Conservation (phyloP, 208 protist species). For the Wallacemonas rigidus region DNA sequence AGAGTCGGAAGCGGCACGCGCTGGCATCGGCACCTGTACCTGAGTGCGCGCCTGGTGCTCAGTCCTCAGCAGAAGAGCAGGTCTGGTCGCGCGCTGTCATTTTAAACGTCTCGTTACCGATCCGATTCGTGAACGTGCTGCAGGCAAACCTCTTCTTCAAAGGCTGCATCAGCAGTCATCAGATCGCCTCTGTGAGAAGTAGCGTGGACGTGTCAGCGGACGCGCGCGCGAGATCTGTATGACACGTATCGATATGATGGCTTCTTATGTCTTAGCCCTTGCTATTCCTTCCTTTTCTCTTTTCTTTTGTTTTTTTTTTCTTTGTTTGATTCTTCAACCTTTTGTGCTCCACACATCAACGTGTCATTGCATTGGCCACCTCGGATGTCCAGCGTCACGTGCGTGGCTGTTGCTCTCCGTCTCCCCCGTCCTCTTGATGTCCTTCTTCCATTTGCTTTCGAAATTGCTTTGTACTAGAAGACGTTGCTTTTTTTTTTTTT, state of each 20-base stretch:
- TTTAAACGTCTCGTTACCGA: constrained; percentile 40
- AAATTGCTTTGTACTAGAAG: too few relatives aligned
- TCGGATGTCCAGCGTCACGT: too few relatives aligned
- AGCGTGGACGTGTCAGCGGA: not conserved
- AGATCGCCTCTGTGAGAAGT: constrained; percentile 5
- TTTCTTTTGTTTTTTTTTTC: constrained; percentile 8
- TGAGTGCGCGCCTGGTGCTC: too few relatives aligned
- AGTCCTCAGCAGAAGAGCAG: constrained; percentile 21
- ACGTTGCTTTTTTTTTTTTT: constrained; percentile 19
- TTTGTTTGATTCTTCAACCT: not conserved
- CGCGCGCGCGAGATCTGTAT: not conserved
- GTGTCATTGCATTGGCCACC: too few relatives aligned
- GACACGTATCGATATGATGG: not conserved
- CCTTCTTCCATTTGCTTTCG: too few relatives aligned
- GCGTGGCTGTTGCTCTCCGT: too few relatives aligned
- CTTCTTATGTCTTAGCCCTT: too few relatives aligned
- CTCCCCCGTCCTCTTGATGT: too few relatives aligned
- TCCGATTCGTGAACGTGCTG: constrained; percentile 36
- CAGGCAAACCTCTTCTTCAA: constrained; percentile 46
- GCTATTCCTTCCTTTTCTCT: not conserved
- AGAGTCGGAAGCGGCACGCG: too few relatives aligned
- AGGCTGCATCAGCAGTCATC: constrained; percentile 18
- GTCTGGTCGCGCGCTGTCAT: constrained; percentile 39
- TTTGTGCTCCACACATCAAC: too few relatives aligned
- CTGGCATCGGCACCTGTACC: too few relatives aligned